Base-by-base conservation (phyloP, 352 stramenopile species). In the Phytophthora citrophthora region DNA sequence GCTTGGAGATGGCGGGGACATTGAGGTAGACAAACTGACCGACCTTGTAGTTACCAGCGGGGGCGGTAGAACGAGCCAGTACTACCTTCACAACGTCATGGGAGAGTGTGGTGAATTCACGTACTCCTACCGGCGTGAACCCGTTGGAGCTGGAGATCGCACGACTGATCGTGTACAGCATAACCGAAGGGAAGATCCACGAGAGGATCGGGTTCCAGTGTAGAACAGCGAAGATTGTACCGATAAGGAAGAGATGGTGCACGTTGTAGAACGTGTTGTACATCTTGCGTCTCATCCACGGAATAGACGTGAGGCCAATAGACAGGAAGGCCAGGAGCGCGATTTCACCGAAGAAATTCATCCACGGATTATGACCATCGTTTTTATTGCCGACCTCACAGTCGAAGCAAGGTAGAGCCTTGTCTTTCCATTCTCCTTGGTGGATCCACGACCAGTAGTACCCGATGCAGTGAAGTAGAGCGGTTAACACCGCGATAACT, bases 1-100 rank as follows among this genome's bases (percentile, higher is more conserved):
- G 26, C 6, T 29, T 29, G 6, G 26, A 29, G 26, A 29, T 29
- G 2, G 26, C 13, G 1, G 74, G 75, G 13, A 79, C 70, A 9
- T 81, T 82, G 13, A 84, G 26, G 54, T 84, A 84, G 10, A 84
- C 66, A 27, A 84, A 79, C 31, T 83, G 72, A 2, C 75, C 75
- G 10, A 75, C 51, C 24, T 80, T 62, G 51, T 65, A 87, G 39
- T 61, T 13, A 0, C 67, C 57, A 1, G 44, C 39, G 4, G 4
- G 32, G 23, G 51, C 32, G 10, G 51, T 55, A 10, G 61, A 77
- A 5, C 61, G 61, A 1, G 44, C 40, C 7, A 88, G 27, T 18
- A 77, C 66, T 40, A 88, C 44, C 38, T 85, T 75, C 34, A 76
- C 29, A 12, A 85, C 52, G 15, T 64, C 57, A 16, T 68, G 48